These are phyloP conservation scores for Penicillium bovifimosum DNA, from an alignment of 495 filamentous ascomycete species.

Conservation along the genomic window DNA sequence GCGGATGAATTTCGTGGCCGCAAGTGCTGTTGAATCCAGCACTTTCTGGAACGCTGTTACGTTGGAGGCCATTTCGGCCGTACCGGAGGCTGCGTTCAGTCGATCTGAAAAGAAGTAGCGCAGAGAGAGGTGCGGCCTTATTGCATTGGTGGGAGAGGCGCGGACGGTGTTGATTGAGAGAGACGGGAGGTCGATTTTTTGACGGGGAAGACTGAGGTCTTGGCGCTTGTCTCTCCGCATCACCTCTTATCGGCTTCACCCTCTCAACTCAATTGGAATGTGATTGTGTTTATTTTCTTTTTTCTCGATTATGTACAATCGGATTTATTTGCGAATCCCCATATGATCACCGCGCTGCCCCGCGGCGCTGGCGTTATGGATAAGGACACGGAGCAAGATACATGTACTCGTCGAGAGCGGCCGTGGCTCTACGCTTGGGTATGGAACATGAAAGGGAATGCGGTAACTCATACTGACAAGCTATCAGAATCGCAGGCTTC, in stretches of 20 bases:
- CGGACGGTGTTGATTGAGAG: slow-evolving; percentile 13
- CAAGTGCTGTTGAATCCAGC: slow-evolving; percentile 43
- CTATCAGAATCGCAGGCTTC: slow-evolving; percentile 73
- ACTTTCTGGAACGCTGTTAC: slow-evolving; percentile 35
- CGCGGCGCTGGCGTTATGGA: slow-evolving; percentile 5
- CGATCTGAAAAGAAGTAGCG: neutral
- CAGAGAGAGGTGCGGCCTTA: neutral
- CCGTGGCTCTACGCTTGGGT: slow-evolving; percentile 23
- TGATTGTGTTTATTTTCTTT: neutral
- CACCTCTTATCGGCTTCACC: slow-evolving; percentile 12
- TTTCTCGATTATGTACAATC: slow-evolving; percentile 3
- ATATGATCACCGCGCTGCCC: slow-evolving; percentile 1
- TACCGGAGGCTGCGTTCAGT: slow-evolving; percentile 7
- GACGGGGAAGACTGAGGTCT: slow-evolving; percentile 23
- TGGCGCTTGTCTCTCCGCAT: slow-evolving; percentile 30
- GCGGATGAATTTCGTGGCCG: slow-evolving; percentile 37
- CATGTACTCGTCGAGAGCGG: slow-evolving; percentile 17
- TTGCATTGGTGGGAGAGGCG: slow-evolving; percentile 15
- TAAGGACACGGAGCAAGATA: slow-evolving; percentile 19
- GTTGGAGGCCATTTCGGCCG: slow-evolving; percentile 42
- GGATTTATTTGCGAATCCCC: neutral
- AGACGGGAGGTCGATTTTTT: slow-evolving; percentile 31
- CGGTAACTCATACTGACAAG: slow-evolving; percentile 6
- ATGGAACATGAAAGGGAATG: slow-evolving; percentile 3
- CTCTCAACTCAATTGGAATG: slow-evolving; percentile 8